Conservation (phyloP, 257 asterid species). For the Solanum virginianum region DNA sequence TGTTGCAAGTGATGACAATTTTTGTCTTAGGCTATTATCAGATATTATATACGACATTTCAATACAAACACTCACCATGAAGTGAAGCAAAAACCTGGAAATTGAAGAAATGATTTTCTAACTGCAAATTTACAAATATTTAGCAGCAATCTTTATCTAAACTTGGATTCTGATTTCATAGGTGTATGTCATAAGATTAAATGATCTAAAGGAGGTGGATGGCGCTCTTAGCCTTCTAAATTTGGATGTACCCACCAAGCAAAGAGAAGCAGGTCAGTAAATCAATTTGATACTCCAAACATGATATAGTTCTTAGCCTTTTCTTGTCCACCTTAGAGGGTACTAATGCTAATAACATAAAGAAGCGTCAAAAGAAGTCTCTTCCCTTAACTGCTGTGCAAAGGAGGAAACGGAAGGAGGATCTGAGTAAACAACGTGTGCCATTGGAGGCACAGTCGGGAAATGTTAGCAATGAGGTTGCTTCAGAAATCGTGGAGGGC, state of each 20-base stretch:
- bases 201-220: constrained; percentile 15
- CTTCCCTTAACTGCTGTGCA: constrained; percentile 38
- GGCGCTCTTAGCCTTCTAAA: constrained; percentile 18
- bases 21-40: not conserved
- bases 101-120: not conserved
- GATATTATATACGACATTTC: not conserved
- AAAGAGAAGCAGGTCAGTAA: constrained; percentile 5
- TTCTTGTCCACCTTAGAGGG: constrained; percentile 8
- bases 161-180: not conserved
- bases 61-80: not conserved
- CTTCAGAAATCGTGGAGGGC: constrained; percentile 59
- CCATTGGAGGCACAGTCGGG: constrained; percentile 44
- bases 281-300: not conserved
- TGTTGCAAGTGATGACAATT: not conserved
- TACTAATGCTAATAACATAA: constrained; percentile 15
- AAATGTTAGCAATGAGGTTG: constrained; percentile 59
- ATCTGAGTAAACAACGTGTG: constrained; percentile 5
- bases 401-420: constrained; percentile 27
- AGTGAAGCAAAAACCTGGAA: not conserved
- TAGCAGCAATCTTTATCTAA: not conserved
- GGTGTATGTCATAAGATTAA: constrained; percentile 8
- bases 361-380: constrained; percentile 39
- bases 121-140: not conserved
- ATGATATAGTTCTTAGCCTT: not conserved
- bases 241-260: constrained; percentile 6